Percentiles rank a stretch among this genome's conserved stretches.
Conservation (phyloP, 1,139 yeast genomes). For the Suhomyces terraborum region DNA sequence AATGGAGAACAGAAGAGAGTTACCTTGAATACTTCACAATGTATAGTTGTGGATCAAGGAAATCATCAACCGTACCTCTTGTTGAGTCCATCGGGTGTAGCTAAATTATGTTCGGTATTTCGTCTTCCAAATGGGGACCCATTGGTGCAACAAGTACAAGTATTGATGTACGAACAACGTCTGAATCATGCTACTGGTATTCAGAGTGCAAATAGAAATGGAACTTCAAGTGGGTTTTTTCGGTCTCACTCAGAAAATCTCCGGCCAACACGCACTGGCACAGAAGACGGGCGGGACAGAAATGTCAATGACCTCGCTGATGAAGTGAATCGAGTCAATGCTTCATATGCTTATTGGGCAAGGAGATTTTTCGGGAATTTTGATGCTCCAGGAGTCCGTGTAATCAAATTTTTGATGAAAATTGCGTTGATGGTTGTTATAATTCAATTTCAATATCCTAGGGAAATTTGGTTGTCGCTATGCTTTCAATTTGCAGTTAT, state of each 20-base stretch:
- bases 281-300: no score
- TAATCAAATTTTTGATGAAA: background rate
- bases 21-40: conserved; percentile 40
- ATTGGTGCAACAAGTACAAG: conserved; percentile 14
- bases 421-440: background rate
- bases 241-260: background rate
- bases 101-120: conserved; percentile 20
- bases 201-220: background rate
- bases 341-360: background rate
- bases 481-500: background rate
- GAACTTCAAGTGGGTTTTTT: background rate
- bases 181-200: background rate
- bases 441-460: background rate
- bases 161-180: conserved; percentile 9
- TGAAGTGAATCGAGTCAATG: background rate
- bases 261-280: background rate
- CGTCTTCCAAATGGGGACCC: conserved; percentile 13
- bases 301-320: no score
- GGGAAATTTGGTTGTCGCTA: background rate
- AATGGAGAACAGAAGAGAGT: conserved; percentile 20
- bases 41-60: conserved; percentile 43
- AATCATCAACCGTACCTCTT: conserved; percentile 41
- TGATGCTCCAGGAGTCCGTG: background rate
- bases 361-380: background rate
- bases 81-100: conserved; percentile 38